A percentile compares a stretch with the other conserved stretches of the same genome.
phyloP scores from a whole-genome alignment of 768 basidiomycete genomes.

The Neoboletus subvelutipes region DNA sequence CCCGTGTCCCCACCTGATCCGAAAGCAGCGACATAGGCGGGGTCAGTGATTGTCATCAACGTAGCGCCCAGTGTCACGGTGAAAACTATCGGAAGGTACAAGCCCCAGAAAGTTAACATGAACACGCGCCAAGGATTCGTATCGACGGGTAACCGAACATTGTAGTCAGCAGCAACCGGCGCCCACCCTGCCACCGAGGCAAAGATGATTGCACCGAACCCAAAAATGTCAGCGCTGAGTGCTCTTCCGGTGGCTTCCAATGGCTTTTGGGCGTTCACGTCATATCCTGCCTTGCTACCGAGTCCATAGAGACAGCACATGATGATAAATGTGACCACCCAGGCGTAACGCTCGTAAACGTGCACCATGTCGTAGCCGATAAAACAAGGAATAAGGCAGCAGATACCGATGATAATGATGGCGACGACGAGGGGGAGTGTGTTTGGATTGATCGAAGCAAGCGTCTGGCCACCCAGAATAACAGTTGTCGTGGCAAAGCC shows the following conservation, averaged over 20 bases:
- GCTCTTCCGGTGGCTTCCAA: constrained; percentile 44
- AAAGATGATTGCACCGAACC: constrained; percentile 53
- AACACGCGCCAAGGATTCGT: constrained; percentile 46
- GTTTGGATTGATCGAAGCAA: constrained; percentile 44
- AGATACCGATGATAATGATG: constrained; percentile 46
- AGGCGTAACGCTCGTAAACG: constrained; percentile 54
- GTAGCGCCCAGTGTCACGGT: constrained; percentile 36
- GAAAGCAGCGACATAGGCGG: constrained; percentile 41
- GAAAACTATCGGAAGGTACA: constrained; percentile 48
- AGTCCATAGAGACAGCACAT: constrained; percentile 54
- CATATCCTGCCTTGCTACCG: constrained; percentile 46
- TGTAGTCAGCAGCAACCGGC: constrained; percentile 55
- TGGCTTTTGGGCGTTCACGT: constrained; percentile 42
- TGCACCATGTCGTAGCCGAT: constrained; percentile 48
- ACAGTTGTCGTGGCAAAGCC: constrained; percentile 49
- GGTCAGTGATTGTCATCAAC: constrained; percentile 42
- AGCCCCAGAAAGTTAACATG: constrained; percentile 48
- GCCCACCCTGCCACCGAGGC: constrained; percentile 50
- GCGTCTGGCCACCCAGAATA: constrained; percentile 54
- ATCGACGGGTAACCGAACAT: constrained; percentile 46
- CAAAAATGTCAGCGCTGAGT: constrained; percentile 48
- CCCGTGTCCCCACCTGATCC: constrained; percentile 40
- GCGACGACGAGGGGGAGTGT: constrained; percentile 48
- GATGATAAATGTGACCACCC: constrained; percentile 47
- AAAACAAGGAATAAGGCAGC: constrained; percentile 45